Percentiles rank a stretch among this genome's conserved stretches.
Conservation (phyloP, 768 basidiomycete genomes). For the Boletales sp. region DNA sequence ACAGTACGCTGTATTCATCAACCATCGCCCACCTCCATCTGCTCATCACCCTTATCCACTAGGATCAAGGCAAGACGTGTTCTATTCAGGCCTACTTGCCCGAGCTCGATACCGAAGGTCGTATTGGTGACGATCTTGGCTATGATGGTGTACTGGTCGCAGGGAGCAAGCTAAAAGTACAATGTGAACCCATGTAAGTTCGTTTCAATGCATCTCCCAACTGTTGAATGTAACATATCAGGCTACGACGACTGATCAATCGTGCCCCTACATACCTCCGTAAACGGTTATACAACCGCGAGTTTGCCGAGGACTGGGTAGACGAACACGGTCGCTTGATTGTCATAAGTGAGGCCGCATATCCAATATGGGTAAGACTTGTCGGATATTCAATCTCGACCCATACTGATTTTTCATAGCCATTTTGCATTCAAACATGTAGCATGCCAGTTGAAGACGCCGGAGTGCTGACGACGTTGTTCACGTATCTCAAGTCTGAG, state of each 20-base stretch:
- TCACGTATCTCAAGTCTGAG: slow-evolving; percentile 42
- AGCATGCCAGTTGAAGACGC: slow-evolving; percentile 35
- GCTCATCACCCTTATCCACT: not conserved
- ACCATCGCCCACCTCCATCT: not conserved
- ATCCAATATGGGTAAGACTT: slow-evolving; percentile 48
- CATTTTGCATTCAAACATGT: slow-evolving; percentile 40
- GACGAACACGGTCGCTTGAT: slow-evolving; percentile 50
- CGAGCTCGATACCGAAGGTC: slow-evolving; percentile 34
- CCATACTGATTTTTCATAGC: slow-evolving; percentile 30
- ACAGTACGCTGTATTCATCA: slow-evolving; percentile 17
- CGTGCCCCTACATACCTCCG: slow-evolving; percentile 36
- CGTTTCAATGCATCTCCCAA: not conserved
- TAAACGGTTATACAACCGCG: slow-evolving; percentile 34
- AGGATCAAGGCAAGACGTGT: slow-evolving; percentile 38
- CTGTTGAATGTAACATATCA: slow-evolving; percentile 11
- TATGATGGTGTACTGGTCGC: slow-evolving; percentile 29
- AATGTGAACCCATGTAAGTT: slow-evolving; percentile 39
- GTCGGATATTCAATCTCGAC: not conserved
- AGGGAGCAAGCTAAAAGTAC: slow-evolving; percentile 31
- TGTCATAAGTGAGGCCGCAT: slow-evolving; percentile 58
- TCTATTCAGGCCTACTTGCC: slow-evolving; percentile 39
- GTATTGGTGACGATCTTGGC: slow-evolving; percentile 25
- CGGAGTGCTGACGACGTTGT: slow-evolving; percentile 30
- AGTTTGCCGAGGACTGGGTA: slow-evolving; percentile 47
- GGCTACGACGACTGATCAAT: slow-evolving; percentile 37